Conservation (phyloP, 1,284 basidiomycete species). For the Termitomyces sp. region DNA sequence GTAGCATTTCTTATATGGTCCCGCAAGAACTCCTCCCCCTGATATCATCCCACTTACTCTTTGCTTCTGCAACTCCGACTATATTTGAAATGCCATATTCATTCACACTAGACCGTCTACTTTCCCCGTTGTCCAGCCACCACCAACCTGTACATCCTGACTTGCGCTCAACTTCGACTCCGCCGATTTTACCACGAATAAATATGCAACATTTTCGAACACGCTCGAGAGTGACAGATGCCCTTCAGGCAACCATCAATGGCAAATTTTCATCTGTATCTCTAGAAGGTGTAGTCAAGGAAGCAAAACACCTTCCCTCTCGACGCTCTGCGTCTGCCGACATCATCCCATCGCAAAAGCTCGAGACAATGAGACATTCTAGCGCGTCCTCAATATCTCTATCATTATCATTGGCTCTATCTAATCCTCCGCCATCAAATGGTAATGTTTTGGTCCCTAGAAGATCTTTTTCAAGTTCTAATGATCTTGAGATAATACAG, state of each 20-base stretch:
- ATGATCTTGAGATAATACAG: slow-evolving; percentile 1
- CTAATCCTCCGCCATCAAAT: slow-evolving; percentile 6
- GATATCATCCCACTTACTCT: slow-evolving; percentile 48
- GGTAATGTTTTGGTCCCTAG: not conserved
- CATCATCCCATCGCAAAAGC: slow-evolving; percentile 9
- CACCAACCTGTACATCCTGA: slow-evolving; percentile 14
- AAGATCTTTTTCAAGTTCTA: not conserved
- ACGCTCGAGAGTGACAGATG: slow-evolving; percentile 33
- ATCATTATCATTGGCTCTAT: slow-evolving; percentile 22
- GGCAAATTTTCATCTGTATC: slow-evolving; percentile 24
- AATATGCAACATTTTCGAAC: slow-evolving; percentile 21
- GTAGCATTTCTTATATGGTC: slow-evolving; percentile 62
- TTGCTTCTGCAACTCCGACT: slow-evolving; percentile 32
- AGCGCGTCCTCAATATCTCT: slow-evolving; percentile 24
- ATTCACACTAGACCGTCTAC: slow-evolving; percentile 39
- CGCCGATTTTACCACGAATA: slow-evolving; percentile 15
- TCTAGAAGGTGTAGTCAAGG: not conserved
- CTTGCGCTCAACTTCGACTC: slow-evolving; percentile 15
- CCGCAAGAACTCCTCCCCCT: slow-evolving; percentile 54
- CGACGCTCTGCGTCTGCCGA: slow-evolving; percentile 9
- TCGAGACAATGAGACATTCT: slow-evolving; percentile 15
- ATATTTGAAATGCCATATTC: slow-evolving; percentile 41
- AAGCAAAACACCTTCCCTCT: not conserved
- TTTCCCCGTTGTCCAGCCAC: slow-evolving; percentile 16
- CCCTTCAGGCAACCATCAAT: slow-evolving; percentile 41